Evolutionary conservation across 139 green algal genomes (phyloP).

Genomic region (Chlorella sp.): DNA sequence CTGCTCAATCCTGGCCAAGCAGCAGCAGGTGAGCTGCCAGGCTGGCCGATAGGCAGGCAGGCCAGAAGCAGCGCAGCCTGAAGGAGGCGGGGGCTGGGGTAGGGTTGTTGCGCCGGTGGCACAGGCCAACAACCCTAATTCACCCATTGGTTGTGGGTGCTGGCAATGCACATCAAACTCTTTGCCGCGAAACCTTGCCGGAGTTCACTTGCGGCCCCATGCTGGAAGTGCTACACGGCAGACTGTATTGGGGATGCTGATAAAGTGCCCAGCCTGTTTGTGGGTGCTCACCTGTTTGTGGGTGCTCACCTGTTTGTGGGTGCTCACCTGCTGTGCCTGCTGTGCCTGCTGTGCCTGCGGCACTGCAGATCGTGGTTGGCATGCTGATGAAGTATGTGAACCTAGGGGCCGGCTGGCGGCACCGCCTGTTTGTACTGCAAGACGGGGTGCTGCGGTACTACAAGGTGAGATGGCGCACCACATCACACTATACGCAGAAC

Average conservation of each 20-base stretch:
- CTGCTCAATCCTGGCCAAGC: slow-evolving; percentile 30
- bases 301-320: background rate
- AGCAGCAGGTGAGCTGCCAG: slow-evolving; percentile 18
- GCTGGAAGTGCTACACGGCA: background rate
- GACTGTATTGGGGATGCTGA: background rate
- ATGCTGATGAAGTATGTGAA: slow-evolving; percentile 87
- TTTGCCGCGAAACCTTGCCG: background rate
- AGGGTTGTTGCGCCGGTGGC: background rate
- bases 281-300: background rate
- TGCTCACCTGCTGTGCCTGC: background rate
- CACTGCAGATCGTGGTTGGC: slow-evolving; percentile 61
- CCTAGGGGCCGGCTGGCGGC: slow-evolving; percentile 71
- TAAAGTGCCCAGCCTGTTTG: background rate
- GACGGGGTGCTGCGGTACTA: slow-evolving; percentile 82
- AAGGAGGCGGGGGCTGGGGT: no score
- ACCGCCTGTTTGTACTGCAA: slow-evolving; percentile 82
- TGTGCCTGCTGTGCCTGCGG: no score
- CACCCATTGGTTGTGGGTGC: background rate
- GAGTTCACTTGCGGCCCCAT: background rate
- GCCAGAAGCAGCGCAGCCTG: no score
- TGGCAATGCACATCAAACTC: background rate
- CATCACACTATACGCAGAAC: no score
- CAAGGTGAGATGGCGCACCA: slow-evolving; percentile 68
- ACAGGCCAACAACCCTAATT: background rate
- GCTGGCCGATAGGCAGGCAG: background rate